These are phyloP conservation scores for Funneliformis caledonium DNA, from an alignment of 371 early-diverging fungal genomes.

Conservation along the genomic window DNA sequence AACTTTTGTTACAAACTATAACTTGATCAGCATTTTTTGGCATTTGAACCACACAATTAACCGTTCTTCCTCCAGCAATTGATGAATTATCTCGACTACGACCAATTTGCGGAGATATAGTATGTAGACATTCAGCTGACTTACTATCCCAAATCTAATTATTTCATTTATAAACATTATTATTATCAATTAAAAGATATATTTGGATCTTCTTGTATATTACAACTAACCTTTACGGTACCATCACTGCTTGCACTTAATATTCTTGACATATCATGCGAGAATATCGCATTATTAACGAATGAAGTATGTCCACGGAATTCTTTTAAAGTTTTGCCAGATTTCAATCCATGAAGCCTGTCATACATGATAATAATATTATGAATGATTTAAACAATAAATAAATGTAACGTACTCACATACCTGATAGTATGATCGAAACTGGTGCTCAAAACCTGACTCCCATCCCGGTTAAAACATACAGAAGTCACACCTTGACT, in stretches of 20 bases:
- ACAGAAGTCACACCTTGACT: slow-evolving; percentile 83
- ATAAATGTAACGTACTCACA: background rate
- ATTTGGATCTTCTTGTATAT: background rate
- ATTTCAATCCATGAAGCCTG: slow-evolving; percentile 85
- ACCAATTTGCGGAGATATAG: slow-evolving; percentile 39
- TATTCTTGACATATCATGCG: slow-evolving; percentile 66
- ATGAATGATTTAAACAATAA: background rate
- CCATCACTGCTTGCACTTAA: slow-evolving; percentile 89
- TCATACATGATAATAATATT: background rate
- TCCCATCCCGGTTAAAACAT: slow-evolving; percentile 72
- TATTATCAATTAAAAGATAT: background rate
- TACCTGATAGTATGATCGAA: slow-evolving; percentile 77
- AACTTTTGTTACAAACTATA: slow-evolving; percentile 75
- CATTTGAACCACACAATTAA: slow-evolving; percentile 40
- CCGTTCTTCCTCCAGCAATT: slow-evolving; percentile 33
- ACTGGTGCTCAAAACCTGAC: slow-evolving; percentile 77
- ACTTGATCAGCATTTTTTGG: slow-evolving; percentile 60
- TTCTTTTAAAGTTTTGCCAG: slow-evolving; percentile 86
- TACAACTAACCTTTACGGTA: slow-evolving; percentile 68
- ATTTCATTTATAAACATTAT: background rate
- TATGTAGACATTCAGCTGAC: slow-evolving; percentile 38
- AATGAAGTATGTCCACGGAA: slow-evolving; percentile 89
- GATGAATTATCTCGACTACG: background rate
- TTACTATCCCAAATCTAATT: slow-evolving; percentile 42
- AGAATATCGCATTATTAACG: slow-evolving; percentile 79